Evolutionary conservation across 257 asterid species (phyloP).

Genomic region (Solanum etuberosum): DNA sequence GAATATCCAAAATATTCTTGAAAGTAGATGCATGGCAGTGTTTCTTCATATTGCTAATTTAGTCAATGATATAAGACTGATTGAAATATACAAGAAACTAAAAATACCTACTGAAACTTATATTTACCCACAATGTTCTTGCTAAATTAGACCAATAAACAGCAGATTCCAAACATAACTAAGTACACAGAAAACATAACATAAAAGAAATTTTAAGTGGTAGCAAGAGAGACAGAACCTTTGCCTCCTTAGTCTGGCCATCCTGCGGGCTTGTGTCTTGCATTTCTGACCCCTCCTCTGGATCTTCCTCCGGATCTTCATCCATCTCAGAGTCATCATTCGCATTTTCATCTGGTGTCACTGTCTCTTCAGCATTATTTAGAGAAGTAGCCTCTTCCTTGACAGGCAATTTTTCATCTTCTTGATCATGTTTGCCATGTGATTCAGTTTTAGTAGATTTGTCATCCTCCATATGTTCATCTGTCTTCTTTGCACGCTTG

Average conservation of each 20-base stretch:
- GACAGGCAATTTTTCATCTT: conserved; percentile 10
- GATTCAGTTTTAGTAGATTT: conserved; percentile 12
- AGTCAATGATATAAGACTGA: neutral
- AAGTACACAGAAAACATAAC: neutral
- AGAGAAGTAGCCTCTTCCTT: conserved; percentile 27
- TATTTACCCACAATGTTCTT: neutral
- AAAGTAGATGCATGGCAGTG: neutral
- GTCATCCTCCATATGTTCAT: conserved; percentile 18
- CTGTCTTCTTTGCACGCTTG: conserved; percentile 56
- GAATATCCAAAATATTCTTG: neutral
- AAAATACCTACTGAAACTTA: neutral
- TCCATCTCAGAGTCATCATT: conserved; percentile 25
- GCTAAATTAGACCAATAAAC: neutral
- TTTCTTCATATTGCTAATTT: neutral
- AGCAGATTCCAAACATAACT: neutral
- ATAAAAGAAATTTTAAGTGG: neutral
- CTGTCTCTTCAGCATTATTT: conserved; percentile 22
- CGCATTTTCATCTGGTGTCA: conserved; percentile 8
- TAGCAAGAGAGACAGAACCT: neutral
- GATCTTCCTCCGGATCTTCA: conserved; percentile 46
- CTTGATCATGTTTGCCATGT: conserved; percentile 4
- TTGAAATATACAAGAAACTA: neutral
- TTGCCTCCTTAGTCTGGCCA: conserved; percentile 38
- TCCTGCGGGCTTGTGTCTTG: conserved; percentile 27
- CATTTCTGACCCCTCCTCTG: conserved; percentile 49